Conservation (phyloP, 2,329 filamentous ascomycete species). For the Aspergillus jensenii region DNA sequence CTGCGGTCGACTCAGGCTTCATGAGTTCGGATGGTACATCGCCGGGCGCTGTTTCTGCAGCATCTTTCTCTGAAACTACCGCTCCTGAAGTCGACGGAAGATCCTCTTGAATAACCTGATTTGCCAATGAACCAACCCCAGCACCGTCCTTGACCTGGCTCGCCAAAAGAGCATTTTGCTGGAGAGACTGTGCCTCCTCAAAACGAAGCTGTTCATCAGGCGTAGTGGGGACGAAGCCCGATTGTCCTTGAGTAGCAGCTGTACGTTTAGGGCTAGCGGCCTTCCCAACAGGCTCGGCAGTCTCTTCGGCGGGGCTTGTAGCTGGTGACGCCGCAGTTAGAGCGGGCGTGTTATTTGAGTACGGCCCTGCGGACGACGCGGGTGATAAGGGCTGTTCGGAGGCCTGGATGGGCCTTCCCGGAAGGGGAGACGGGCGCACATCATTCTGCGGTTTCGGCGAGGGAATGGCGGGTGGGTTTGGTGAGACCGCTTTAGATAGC, state of each 20-base stretch:
- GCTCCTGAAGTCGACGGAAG: slow-evolving; percentile 13
- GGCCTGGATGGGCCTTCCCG: slow-evolving; percentile 23
- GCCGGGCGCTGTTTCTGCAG: slow-evolving; percentile 12
- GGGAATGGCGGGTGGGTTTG: slow-evolving; percentile 14
- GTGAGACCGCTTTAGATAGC: slow-evolving; percentile 15
- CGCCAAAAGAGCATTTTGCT: slow-evolving; percentile 22
- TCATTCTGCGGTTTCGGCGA: slow-evolving; percentile 28
- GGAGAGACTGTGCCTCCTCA: slow-evolving; percentile 53
- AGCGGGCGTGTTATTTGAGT: slow-evolving; percentile 71
- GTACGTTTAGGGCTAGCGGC: slow-evolving; percentile 32
- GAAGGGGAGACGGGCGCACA: slow-evolving; percentile 26
- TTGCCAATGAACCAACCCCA: slow-evolving; percentile 18
- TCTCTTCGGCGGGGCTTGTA: slow-evolving; percentile 71
- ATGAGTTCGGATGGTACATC: slow-evolving; percentile 13
- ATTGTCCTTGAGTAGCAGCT: slow-evolving; percentile 22
- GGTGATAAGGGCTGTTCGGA: slow-evolving; percentile 47
- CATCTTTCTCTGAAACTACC: slow-evolving; percentile 21
- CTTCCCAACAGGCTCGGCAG: slow-evolving; percentile 44
- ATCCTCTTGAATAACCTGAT: slow-evolving; percentile 28
- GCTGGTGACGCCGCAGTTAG: slow-evolving; percentile 68
- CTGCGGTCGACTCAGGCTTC: slow-evolving; percentile 12
- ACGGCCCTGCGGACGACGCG: slow-evolving; percentile 66
- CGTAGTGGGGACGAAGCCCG: slow-evolving; percentile 45
- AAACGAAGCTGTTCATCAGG: slow-evolving; percentile 60
- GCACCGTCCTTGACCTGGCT: slow-evolving; percentile 21